Percentiles rank a stretch among this genome's conserved stretches.
phyloP scores from a whole-genome alignment of 2,329 filamentous ascomycete genomes.

The Phialophora tarda region DNA sequence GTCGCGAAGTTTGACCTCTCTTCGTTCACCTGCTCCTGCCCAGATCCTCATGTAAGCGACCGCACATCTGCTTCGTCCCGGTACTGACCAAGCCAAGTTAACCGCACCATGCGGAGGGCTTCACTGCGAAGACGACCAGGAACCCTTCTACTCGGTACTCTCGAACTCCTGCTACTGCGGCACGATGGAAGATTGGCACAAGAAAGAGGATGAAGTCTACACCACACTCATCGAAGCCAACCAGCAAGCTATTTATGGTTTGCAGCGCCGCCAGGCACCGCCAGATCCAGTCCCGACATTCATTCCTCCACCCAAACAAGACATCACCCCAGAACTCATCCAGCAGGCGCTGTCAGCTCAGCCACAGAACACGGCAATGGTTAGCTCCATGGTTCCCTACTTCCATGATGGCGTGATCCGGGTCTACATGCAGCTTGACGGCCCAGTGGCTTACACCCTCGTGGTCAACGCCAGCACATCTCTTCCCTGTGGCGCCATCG shows the following conservation, averaged over 20 bases:
- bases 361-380: constrained; percentile 36
- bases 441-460: constrained; percentile 34
- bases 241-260: constrained; percentile 9
- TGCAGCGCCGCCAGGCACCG: constrained; percentile 26
- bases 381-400: constrained; percentile 35
- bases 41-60: constrained; percentile 20
- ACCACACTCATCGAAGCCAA: background rate
- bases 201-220: constrained; percentile 11
- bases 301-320: constrained; percentile 37
- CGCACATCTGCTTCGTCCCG: background rate
- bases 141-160: constrained; percentile 30
- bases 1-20: constrained; percentile 18
- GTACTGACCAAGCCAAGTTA: constrained; percentile 19
- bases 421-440: constrained; percentile 34
- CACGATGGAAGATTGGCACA: constrained; percentile 23
- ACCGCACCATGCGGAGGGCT: constrained; percentile 20
- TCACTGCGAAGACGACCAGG: constrained; percentile 15
- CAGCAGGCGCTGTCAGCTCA: constrained; percentile 35
- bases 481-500: constrained; percentile 35
- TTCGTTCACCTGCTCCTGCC: constrained; percentile 24
- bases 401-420: constrained; percentile 33
- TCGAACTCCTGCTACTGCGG: constrained; percentile 26
- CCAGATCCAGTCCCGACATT: constrained; percentile 31
- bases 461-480: constrained; percentile 37
- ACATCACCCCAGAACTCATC: constrained; percentile 36